phyloP scores from a whole-genome alignment of 805 yeast genomes.

The Cyberlindnera bimundalis region DNA sequence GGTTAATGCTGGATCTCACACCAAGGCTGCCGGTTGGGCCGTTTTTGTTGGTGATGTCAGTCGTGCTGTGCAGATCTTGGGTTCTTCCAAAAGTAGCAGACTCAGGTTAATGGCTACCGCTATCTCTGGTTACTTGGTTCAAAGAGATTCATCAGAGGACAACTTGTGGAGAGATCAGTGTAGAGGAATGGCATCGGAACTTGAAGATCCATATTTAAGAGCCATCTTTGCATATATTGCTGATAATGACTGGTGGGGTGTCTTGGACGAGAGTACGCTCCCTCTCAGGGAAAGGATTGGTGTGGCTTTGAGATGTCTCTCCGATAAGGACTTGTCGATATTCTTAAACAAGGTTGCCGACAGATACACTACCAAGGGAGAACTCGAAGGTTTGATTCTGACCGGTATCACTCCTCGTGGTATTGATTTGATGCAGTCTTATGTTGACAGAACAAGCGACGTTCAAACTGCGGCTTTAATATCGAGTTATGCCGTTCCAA shows the following conservation, averaged over 20 bases:
- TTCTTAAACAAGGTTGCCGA: slow-evolving; percentile 70
- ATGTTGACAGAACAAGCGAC: slow-evolving; percentile 85
- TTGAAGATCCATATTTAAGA: slow-evolving; percentile 83
- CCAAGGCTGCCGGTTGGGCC: slow-evolving; percentile 98
- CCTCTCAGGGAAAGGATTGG: slow-evolving; percentile 89
- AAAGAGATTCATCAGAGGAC: slow-evolving; percentile 42
- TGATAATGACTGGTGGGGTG: slow-evolving; percentile 96
- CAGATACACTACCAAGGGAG: slow-evolving; percentile 72
- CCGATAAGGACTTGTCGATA: slow-evolving; percentile 71
- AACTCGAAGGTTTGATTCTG: slow-evolving; percentile 82
- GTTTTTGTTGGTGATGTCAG: slow-evolving; percentile 87
- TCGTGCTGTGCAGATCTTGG: slow-evolving; percentile 75
- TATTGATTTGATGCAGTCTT: slow-evolving; percentile 75
- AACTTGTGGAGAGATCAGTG: slow-evolving; percentile 90
- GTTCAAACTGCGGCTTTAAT: slow-evolving; percentile 88
- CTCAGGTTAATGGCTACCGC: slow-evolving; percentile 86
- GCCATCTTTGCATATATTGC: slow-evolving; percentile 93
- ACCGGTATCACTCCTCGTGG: slow-evolving; percentile 92
- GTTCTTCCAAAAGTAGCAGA: slow-evolving; percentile 67
- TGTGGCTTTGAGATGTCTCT: slow-evolving; percentile 80
- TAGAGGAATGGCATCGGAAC: slow-evolving; percentile 79
- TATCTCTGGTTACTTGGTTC: slow-evolving; percentile 82
- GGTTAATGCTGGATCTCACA: slow-evolving; percentile 56
- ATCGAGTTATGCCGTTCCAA: slow-evolving; percentile 76
- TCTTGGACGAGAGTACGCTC: slow-evolving; percentile 81